Evolutionary conservation across 306 rosid species (phyloP), one percentile per base, ranked within the genome.

Genomic region (Gillenia trifoliata): DNA sequence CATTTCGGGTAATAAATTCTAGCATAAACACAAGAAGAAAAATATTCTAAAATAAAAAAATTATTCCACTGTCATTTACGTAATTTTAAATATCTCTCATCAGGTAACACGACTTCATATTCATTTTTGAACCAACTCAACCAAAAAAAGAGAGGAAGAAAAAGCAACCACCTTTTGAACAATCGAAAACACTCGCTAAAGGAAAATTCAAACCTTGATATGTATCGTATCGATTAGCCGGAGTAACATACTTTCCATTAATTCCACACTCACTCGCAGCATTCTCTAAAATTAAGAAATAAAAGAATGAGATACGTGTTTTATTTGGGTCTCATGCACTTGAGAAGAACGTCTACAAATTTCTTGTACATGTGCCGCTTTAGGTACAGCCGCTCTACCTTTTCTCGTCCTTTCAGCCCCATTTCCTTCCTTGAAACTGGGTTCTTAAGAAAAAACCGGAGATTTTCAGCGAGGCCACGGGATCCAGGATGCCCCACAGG

Each of bases 291-390:
- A 55, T 64, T 80, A 68, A 69, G 80, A 73, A 74, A 77, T 72
- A 8, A 84, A 89, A 80, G 87, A 87, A 87, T 78, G 81, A 64
- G 61, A 30, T 8, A 55, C 2, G 15, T 28, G 47, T 77, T 82
- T 78, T 83, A 91, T 82, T 91, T 89, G 78, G 86, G 80, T 85
- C 79, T 85, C 92, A 91, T 85, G 89, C 97, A 89, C 68, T 71
- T 88, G 60, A 79, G 84, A 64, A 93, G 84, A 83, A 91, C 93
- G 76, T 83, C 89, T 59, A 85, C 91, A 71, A 93, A 89, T 77
- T 74, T 93, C 73, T 81, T 81, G 84, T 93, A 91, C 97, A 91
- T 91, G 73, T 88, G 93, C 76, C 85, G 79, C 86, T 93, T 93
- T 83, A 93, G 70, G 83, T 88, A 91, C 96, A 85, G 86, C 73